phyloP scores from a whole-genome alignment of 1,139 yeast species.

The Saccharomyces hybrid region DNA sequence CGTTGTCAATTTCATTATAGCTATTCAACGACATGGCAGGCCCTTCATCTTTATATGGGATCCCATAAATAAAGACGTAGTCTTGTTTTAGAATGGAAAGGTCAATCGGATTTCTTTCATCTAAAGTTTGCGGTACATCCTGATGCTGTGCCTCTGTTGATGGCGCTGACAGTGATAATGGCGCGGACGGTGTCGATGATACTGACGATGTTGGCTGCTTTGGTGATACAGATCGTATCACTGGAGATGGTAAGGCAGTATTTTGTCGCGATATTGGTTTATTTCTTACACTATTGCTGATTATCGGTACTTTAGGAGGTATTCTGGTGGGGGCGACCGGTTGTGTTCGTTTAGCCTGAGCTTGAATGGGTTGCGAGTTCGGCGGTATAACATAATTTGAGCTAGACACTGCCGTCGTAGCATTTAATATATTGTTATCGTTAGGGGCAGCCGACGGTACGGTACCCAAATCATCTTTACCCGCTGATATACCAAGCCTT shows the following conservation, averaged over 20 bases:
- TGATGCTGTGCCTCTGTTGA: not conserved
- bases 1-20: slow-evolving; percentile 24
- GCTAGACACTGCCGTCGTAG: not conserved
- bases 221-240: too few species aligned
- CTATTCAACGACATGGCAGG: slow-evolving; percentile 21
- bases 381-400: not conserved
- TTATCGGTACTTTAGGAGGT: not conserved
- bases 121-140: not conserved
- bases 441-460: not conserved
- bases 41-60: slow-evolving; percentile 20
- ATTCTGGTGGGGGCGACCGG: not conserved
- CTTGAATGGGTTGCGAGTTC: not conserved
- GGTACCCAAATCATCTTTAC: not conserved
- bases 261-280: not conserved
- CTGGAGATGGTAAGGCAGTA: not conserved
- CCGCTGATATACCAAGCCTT: slow-evolving; percentile 23
- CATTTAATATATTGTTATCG: not conserved
- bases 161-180: not conserved
- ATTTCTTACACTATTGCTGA: not conserved
- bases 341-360: not conserved
- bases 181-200: not conserved
- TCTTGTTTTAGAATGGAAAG: slow-evolving; percentile 22
- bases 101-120: not conserved
- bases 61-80: slow-evolving; percentile 21
- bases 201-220: not conserved